phyloP scores from a whole-genome alignment of 371 early-diverging fungal genomes.

The Circinella umbellata region DNA sequence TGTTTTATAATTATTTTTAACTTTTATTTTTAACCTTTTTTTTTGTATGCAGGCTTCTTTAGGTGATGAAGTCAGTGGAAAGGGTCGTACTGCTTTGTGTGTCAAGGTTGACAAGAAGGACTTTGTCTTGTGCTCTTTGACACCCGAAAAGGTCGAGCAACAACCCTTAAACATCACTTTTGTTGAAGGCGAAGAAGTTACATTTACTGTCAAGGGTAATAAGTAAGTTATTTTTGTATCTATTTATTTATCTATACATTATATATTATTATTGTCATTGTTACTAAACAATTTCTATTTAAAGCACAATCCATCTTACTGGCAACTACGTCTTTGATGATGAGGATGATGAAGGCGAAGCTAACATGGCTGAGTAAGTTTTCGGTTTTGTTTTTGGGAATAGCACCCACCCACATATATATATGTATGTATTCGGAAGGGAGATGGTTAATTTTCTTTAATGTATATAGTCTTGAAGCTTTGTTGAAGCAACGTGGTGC shows the following conservation, averaged over 20 bases:
- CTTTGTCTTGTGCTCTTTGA: constrained; percentile 72
- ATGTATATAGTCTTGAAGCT: neutral
- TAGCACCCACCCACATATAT: no score
- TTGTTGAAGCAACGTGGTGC: neutral
- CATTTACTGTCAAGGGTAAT: constrained; percentile 68
- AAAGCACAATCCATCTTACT: constrained; percentile 31
- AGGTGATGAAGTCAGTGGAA: constrained; percentile 42
- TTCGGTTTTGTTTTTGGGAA: neutral
- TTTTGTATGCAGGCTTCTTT: constrained; percentile 66
- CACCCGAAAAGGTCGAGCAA: constrained; percentile 48
- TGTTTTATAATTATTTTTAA: neutral
- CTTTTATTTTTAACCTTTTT: neutral
- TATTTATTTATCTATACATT: no score
- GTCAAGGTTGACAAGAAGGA: constrained; percentile 70
- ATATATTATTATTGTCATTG: neutral
- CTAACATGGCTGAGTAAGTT: constrained; percentile 7
- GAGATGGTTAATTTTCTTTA: no score
- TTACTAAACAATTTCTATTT: neutral
- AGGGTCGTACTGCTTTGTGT: constrained; percentile 63
- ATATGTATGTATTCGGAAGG: no score
- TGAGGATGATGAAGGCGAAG: constrained; percentile 14
- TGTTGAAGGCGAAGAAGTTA: constrained; percentile 80
- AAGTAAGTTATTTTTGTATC: constrained; percentile 34
- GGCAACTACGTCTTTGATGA: constrained; percentile 31
- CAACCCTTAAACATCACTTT: constrained; percentile 75